phyloP scores from a whole-genome alignment of 768 basidiomycete genomes.

The Tricholoma terreum region DNA sequence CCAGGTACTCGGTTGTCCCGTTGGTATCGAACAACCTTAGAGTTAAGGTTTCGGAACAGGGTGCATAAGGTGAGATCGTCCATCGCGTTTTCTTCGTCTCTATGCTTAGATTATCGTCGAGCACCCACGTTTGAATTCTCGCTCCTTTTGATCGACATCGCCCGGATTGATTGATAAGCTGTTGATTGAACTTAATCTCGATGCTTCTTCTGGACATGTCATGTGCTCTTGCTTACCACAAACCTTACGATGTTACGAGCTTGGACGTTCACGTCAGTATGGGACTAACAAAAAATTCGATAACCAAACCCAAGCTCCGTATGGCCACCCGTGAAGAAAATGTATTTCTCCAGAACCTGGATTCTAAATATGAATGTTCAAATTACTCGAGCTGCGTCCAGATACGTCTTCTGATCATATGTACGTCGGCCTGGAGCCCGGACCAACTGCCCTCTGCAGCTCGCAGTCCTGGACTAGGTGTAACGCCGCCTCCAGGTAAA shows the following conservation, averaged over 20 bases:
- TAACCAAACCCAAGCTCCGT: background rate
- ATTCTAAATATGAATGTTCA: background rate
- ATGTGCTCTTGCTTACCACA: background rate
- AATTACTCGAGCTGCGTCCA: conserved; percentile 1
- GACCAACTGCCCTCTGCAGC: background rate
- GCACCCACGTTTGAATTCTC: background rate
- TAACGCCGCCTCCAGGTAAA: no score
- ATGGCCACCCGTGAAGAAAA: no score
- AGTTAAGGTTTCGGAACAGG: conserved; percentile 6
- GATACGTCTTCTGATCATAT: background rate
- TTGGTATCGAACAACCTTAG: conserved; percentile 1
- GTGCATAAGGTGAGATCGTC: conserved; percentile 5
- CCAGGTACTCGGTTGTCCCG: conserved; percentile 1
- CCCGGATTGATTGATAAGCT: background rate
- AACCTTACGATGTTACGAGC: background rate
- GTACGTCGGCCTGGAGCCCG: background rate
- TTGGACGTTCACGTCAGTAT: background rate
- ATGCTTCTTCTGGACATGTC: background rate
- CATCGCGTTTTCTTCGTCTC: background rate
- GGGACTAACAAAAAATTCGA: background rate
- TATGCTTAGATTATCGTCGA: background rate
- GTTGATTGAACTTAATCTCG: background rate
- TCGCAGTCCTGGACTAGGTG: no score
- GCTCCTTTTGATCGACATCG: conserved; percentile 2
- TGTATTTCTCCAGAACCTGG: background rate